Base-by-base conservation (phyloP, 1,139 yeast genomes). In the Suhomyces chickasaworum region DNA sequence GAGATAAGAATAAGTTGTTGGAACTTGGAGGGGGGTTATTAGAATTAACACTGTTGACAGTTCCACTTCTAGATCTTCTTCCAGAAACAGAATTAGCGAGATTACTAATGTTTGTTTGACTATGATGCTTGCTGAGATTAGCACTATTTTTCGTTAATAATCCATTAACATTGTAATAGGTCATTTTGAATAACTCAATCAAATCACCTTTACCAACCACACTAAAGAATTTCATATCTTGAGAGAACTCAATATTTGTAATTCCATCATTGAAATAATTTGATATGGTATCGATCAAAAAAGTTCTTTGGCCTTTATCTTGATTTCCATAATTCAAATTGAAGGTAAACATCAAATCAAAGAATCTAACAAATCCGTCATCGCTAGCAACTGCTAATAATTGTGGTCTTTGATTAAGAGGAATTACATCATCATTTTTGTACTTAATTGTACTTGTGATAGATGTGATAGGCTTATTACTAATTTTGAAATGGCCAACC, bases 221-320 rank as follows among this genome's bases (percentile, higher is more conserved):
- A 29, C 78, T 73, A 27, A 88, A 64, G 56, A 81, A 86, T 53
- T 76, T 77, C 36, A 80, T 84, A 57, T 87, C 95, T 0, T 80
- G 81, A 0, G 90, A 81, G 60, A 86, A 81, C 37, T 75, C 71
- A 13, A 80, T 63, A 51, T 80, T 77, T 31, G 79, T 64, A 13
- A 86, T 66, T 0, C 91, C 90, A 34, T 85, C 89, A 39, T 59
- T 60, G 59, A 83, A 88, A 58, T 83, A 85, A 41, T 86, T 78
- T 5, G 89, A 82, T 37, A 83, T 63, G 1, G 84, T 69, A 58
- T 86, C 95, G 1, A 82, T 70, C 4, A 85, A 30, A 9, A 47
- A 35, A 6, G 54, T 38, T 35, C 46, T 48, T 21, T 53, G 44
- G n/a, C 37, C 33, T 21, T 39, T 54, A 22, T 41, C 41, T 10